These are phyloP conservation scores for Cordyceps cicadae DNA, from an alignment of 2,329 filamentous ascomycete species.

Conservation along the genomic window DNA sequence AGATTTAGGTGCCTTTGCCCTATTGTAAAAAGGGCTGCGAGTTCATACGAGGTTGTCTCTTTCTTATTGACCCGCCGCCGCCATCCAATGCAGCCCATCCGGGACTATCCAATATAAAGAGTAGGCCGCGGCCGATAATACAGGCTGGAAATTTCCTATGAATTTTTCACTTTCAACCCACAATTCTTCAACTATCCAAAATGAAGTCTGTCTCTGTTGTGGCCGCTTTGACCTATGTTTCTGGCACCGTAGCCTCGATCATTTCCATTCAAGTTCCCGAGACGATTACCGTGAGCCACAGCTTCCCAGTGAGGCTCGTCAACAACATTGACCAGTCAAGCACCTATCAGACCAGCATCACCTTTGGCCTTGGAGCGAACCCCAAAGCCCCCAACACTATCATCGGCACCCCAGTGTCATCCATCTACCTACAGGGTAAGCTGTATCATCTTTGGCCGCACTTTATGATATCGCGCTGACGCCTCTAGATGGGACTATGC, in stretches of 20 bases:
- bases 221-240: neutral
- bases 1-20: neutral
- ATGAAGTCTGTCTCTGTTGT: neutral
- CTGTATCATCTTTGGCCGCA: neutral
- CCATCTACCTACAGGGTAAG: conserved; percentile 9
- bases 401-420: neutral
- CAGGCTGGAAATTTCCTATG: neutral
- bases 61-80: neutral
- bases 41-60: neutral
- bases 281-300: neutral
- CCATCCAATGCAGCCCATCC: too few relatives aligned
- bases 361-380: neutral
- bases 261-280: neutral
- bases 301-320: neutral
- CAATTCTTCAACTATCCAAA: neutral
- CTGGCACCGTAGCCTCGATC: neutral
- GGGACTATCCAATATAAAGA: neutral
- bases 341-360: neutral
- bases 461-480: too few relatives aligned
- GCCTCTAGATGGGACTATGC: neutral
- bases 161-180: neutral
- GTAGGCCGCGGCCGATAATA: neutral
- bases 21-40: neutral
- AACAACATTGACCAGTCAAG: conserved; percentile 9
- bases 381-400: neutral